Evolutionary conservation across 1,284 basidiomycete genomes (phyloP), one percentile per base, ranked within the genome.

Genomic region (Cutaneotrichosporon dermatis): DNA sequence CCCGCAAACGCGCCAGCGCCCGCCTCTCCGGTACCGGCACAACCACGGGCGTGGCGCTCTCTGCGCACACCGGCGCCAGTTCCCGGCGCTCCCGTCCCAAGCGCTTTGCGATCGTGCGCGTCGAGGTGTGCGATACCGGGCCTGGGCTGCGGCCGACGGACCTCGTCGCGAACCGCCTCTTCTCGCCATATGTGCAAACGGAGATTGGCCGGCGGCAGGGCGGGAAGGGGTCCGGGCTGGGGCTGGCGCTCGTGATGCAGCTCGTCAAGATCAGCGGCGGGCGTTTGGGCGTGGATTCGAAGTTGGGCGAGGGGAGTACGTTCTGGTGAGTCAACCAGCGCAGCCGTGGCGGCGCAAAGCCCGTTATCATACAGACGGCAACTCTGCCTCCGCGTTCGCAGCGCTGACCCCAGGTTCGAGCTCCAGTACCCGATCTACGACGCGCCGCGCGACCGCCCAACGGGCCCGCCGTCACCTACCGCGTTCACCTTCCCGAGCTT

Each of bases 161-260:
- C 74, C 85, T 93, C 76, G 80, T 83, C 0, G 84, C 88, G 42
- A 72, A 75, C 52, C 66, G 71, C 4, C 65, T 78, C 25, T 78
- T 78, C 70, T 75, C 74, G 37, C 75, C 76, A 0, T 78, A 77
- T 59, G 72, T 77, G 16, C 76, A 80, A 60, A 81, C 79, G 4
- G 80, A 80, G 59, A 79, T 80, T 41, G 91, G 90, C 6, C 82
- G 88, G 59, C 83, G 86, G 67, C 92, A 94, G 79, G 83, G 89
- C 61, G 90, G 89, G 8, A 92, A 92, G 78, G 91, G 91, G 3
- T 91, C 89, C 0, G 90, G 90, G 3, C 80, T 93, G 15, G 92
- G 91, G 10, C 76, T 94, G 16, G 90, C 90, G 2, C 83, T 94
- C 16, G 90, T 93, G n/a, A 83, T 90, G 44, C 89, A 91, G 71